Percentiles rank a stretch among this genome's conserved stretches.
phyloP scores from a whole-genome alignment of 352 stramenopile genomes.

The Detonula confervacea region DNA sequence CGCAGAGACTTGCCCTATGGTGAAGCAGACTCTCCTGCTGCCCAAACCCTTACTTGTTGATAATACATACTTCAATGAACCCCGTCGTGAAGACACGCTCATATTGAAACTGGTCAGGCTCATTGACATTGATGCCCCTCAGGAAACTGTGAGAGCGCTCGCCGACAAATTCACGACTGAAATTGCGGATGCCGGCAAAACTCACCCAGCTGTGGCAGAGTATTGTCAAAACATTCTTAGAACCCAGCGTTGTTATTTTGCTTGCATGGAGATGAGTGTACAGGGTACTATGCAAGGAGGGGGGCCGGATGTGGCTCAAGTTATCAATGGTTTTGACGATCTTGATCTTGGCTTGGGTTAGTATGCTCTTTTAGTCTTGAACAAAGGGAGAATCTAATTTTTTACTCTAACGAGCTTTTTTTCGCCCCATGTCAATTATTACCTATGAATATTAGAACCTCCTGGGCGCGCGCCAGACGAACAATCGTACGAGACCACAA shows the following conservation, averaged over 20 bases:
- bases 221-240: neutral
- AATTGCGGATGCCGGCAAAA: neutral
- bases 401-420: neutral
- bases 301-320: neutral
- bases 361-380: neutral
- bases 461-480: neutral
- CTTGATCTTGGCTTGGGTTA: neutral
- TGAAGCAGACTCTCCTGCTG: neutral
- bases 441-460: neutral
- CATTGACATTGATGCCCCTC: neutral
- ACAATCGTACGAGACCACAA: neutral
- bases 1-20: neutral
- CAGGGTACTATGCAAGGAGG: neutral
- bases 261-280: neutral
- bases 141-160: neutral
- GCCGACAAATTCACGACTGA: neutral
- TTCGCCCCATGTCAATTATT: neutral
- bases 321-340: neutral
- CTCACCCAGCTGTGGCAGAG: neutral
- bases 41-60: neutral
- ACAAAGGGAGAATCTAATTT: neutral
- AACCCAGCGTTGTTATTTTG: neutral
- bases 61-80: neutral
- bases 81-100: neutral
- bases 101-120: neutral